Percentiles rank a stretch among this genome's conserved stretches.
Conservation (phyloP, 805 yeast species). For the Hanseniaspora valbyensis region DNA sequence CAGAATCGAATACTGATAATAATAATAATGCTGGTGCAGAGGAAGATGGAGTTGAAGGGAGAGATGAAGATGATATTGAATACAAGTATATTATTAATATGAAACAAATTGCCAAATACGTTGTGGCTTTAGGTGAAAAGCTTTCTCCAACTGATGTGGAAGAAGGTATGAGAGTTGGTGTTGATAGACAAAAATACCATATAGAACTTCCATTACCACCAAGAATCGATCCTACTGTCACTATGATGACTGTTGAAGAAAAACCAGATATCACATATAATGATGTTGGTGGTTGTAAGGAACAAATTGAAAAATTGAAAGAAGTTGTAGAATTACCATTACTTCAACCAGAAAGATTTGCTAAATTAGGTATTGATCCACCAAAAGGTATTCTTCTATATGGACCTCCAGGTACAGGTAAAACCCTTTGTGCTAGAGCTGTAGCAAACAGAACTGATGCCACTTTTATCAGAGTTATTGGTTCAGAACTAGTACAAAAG, state of each 20-base stretch:
- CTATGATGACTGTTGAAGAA: slow-evolving; percentile 99
- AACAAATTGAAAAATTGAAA: slow-evolving; percentile 89
- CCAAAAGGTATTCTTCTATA: slow-evolving; percentile 94
- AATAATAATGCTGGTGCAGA: slow-evolving; percentile 19
- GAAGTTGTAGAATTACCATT: slow-evolving; percentile 93
- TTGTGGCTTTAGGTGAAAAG: slow-evolving; percentile 90
- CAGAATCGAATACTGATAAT: slow-evolving; percentile 4
- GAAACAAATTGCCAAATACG: slow-evolving; percentile 96
- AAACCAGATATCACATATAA: slow-evolving; percentile 98
- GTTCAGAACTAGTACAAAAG: slow-evolving; percentile 95
- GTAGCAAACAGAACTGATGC: slow-evolving; percentile 99
- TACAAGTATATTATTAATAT: slow-evolving; percentile 90
- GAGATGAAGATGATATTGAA: slow-evolving; percentile 56
- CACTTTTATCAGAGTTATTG: slow-evolving; percentile 94
- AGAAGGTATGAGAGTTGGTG: slow-evolving; percentile 99
- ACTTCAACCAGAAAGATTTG: slow-evolving; percentile 92
- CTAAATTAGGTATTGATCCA: slow-evolving; percentile 93
- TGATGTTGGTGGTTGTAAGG: slow-evolving; percentile 98
- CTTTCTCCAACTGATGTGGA: slow-evolving; percentile 98
- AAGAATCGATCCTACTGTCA: slow-evolving; percentile 91
- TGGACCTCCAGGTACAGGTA: slow-evolving; percentile 99
- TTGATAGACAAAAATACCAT: slow-evolving; percentile 91
- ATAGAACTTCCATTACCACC: slow-evolving; percentile 97
- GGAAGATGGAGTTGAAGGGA: slow-evolving; percentile 7
- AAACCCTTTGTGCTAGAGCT: slow-evolving; percentile 95